phyloP scores from a whole-genome alignment of 1,139 yeast species.

The Hyphopichia pseudoburtonii region DNA sequence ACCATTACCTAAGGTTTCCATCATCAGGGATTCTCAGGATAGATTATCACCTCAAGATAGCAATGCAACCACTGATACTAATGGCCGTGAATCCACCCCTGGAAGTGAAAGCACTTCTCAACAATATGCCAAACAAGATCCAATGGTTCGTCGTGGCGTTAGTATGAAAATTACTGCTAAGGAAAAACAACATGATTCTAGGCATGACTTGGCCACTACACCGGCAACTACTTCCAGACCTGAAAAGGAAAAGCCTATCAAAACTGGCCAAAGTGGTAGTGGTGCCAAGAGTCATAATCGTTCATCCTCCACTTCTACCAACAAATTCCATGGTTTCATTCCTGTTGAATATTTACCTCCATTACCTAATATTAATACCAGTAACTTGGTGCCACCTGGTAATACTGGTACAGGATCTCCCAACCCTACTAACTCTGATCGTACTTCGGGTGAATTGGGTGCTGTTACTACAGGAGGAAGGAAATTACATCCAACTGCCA shows the following conservation, averaged over 20 bases:
- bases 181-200: constrained; percentile 41
- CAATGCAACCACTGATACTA: neutral
- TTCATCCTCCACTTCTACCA: constrained; percentile 27
- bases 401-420: neutral
- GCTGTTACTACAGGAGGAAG: constrained; percentile 13
- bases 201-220: constrained; percentile 17
- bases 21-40: constrained; percentile 17
- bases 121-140: constrained; percentile 29
- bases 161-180: constrained; percentile 63
- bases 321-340: constrained; percentile 40
- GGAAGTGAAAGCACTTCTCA: neutral
- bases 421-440: neutral
- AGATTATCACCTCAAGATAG: constrained; percentile 15
- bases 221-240: constrained; percentile 2
- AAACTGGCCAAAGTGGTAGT: neutral
- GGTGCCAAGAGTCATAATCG: constrained; percentile 22
- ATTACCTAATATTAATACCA: constrained; percentile 42
- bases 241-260: neutral
- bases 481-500: constrained; percentile 73
- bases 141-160: constrained; percentile 60
- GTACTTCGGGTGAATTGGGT: neutral
- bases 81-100: neutral
- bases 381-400: constrained; percentile 19
- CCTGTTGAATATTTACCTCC: constrained; percentile 52
- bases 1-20: constrained; percentile 18